Base-by-base conservation (phyloP, 2,329 filamentous ascomycete genomes). In the Chlorencoelia australis region DNA sequence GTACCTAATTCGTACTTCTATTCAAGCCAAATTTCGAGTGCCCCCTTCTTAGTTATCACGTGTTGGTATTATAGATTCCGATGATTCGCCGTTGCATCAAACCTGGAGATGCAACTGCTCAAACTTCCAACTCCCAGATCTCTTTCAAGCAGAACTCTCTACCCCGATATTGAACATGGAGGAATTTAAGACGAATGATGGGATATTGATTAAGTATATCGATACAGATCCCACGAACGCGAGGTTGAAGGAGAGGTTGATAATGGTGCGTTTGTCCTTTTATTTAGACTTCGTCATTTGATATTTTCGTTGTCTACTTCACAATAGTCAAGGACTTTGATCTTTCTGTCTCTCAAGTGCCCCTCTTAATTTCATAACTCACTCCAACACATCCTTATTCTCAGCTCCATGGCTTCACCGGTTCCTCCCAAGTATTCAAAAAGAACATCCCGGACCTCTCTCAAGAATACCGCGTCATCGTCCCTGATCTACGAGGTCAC, bases 361-460 rank as follows among this genome's bases (percentile, higher is more conserved):
- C 13, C n/a, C 34, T 10, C 19, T 8, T 2, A n/a, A 5, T 10
- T 10, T 14, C 5, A 13, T 3, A 11, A 34, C 18, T 24, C 14
- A 15, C 30, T 19, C 17, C 2, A 18, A 18, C 18, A 17, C 36
- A 35, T 28, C 40, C 9, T 22, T 4, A 13, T 33, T 20, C 30
- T n/a, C 24, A 57, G 54, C 47, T 57, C 14, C 54, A 57, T 30
- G 54, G 54, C 33, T 57, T 56, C 38, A 56, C 53, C 3, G 54
- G 54, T n/a, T 53, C 52, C 8, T 48, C 45, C 5, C 38, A 32
- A 19, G 52, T 54, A 21, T 57, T 49, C 50, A 39, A 50, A 22
- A 40, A 41, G n/a, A 57, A 57, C 28, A 47, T 56, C 27, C 38
- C 41, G 15, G 35, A 39, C n/a, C 40, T 55, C 11, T 25, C 40